Percentiles rank a stretch among this genome's conserved stretches.
phyloP scores from a whole-genome alignment of 2,329 filamentous ascomycete genomes.

The Xylaria sp. region DNA sequence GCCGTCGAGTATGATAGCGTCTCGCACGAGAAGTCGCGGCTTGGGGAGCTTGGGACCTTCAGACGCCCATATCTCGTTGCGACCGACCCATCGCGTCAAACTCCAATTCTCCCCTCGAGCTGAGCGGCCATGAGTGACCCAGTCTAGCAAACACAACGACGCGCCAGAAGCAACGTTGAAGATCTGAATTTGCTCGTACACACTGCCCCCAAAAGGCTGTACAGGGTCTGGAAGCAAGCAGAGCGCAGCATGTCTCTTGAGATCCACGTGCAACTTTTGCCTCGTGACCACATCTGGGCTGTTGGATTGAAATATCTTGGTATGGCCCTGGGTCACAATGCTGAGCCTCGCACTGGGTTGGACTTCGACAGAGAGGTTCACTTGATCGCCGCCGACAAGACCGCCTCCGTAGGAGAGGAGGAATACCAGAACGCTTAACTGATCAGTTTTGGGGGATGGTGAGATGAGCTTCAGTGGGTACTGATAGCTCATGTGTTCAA shows the following conservation, averaged over 20 bases:
- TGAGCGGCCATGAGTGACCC: conserved; percentile 87
- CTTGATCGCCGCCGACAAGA: conserved; percentile 83
- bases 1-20: conserved; percentile 77
- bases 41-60: conserved; percentile 43
- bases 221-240: conserved; percentile 87
- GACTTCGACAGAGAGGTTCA: conserved; percentile 74
- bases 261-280: conserved; percentile 59
- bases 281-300: conserved; percentile 60
- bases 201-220: conserved; percentile 84
- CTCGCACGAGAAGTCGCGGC: conserved; percentile 76
- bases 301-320: conserved; percentile 90
- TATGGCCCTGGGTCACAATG: conserved; percentile 77
- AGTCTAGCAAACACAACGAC: conserved; percentile 84
- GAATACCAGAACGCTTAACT: conserved; percentile 79
- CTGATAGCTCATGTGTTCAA: conserved; percentile 81
- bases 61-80: conserved; percentile 82
- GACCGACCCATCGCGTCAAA: conserved; percentile 76
- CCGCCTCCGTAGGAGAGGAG: conserved; percentile 94
- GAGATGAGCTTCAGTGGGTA: conserved; percentile 95
- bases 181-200: conserved; percentile 82
- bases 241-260: conserved; percentile 59
- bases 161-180: conserved; percentile 66
- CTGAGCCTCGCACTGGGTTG: conserved; percentile 69
- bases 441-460: conserved; percentile 68
- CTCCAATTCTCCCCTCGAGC: conserved; percentile 91